Base-by-base conservation (phyloP, 768 basidiomycete genomes). In the Tephrocybe sp. region DNA sequence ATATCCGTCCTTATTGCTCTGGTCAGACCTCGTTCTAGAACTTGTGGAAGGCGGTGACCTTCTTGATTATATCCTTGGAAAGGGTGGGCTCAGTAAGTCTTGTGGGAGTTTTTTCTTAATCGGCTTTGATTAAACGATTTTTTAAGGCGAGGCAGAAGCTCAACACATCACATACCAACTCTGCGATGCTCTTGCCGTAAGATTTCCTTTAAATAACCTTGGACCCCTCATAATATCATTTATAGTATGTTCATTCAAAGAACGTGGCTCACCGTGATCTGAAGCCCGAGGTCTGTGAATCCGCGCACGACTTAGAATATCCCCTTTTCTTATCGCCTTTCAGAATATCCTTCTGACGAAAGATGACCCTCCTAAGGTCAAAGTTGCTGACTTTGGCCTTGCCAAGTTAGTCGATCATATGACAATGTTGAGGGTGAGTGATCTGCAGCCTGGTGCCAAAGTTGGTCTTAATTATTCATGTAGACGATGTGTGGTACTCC, bases 401-500 rank as follows among this genome's bases (percentile, higher is more conserved):
- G 95, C 96, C 1, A 99, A 98, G 65, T 83, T 87, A n/a, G 83
- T 91, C 19, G 84, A 91, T 55, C 84, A 82, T 55, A 64, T 82
- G 57, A 92, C 89, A 0, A 86, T 88, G 79, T 69, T 92, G 11
- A 78, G 78, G 57, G 91, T 92, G 56, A 13, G 82, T 66, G 22
- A 45, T 4, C 19, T 12, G 34, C 23, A n/a, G 4, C 35, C 35
- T n/a, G 16, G 4, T n/a, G 10, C 8, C 20, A 20, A 16, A 19
- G 13, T 44, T 34, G 11, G 14, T 49, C 12, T 17, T 12, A 6
- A 16, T 33, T 20, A 16, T 12, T 31, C 35, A 20, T 49, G 13
- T 60, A 89, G 83, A 96, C 95, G 0, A 92, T 95, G 89, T 98
- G 96, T 60, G 96, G 96, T 4, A 99, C 97, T 0, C 96, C 96